Conservation (phyloP, 2,329 filamentous ascomycete genomes). For the Simplicillium aogashimaense region DNA sequence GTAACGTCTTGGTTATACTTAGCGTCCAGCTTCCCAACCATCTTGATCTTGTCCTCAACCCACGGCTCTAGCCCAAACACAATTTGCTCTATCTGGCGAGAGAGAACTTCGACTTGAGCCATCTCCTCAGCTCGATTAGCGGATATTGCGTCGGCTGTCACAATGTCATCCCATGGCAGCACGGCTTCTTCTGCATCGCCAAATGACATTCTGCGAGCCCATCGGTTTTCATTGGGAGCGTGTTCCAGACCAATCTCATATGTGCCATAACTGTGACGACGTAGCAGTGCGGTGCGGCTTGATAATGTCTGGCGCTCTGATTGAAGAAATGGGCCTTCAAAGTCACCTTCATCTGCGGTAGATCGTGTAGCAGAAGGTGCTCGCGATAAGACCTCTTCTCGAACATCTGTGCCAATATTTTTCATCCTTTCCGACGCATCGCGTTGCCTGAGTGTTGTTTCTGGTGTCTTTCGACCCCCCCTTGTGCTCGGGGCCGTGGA, state of each 20-base stretch:
- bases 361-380: conserved; percentile 50
- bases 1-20: conserved; percentile 53
- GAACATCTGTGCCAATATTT: conserved; percentile 28
- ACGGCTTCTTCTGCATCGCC: conserved; percentile 67
- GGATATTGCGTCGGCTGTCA: conserved; percentile 24
- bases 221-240: conserved; percentile 46
- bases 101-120: conserved; percentile 41
- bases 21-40: conserved; percentile 50
- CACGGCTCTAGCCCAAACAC: conserved; percentile 46
- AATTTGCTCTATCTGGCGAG: conserved; percentile 39
- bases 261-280: conserved; percentile 49
- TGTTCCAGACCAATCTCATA: conserved; percentile 18
- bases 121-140: conserved; percentile 16
- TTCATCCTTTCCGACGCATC: conserved; percentile 16
- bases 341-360: conserved; percentile 46
- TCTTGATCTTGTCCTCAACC: conserved; percentile 47
- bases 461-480: conserved; percentile 7
- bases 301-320: conserved; percentile 34
- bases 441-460: conserved; percentile 12
- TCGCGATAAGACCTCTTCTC: conserved; percentile 28
- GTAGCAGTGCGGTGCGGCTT: conserved; percentile 41
- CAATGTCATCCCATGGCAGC: conserved; percentile 52
- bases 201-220: conserved; percentile 66
- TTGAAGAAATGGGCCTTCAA: conserved; percentile 41
- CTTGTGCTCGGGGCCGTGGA: background rate